Percentiles rank a stretch among this genome's conserved stretches.
Conservation (phyloP, 805 yeast species). For the Candida wancherniae region DNA sequence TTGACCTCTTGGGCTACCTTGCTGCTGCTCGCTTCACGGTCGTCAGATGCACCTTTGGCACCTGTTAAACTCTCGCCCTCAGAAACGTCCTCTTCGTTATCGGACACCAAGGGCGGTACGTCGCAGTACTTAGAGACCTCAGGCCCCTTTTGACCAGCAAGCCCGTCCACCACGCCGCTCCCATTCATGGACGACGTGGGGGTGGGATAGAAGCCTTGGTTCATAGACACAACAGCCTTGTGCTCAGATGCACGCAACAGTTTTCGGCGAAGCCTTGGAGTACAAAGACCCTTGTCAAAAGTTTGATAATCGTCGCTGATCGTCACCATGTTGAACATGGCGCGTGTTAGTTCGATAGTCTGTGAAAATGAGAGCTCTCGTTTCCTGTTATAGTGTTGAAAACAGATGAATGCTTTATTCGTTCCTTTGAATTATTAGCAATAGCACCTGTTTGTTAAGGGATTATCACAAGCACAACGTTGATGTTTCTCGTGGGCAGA, state of each 20-base stretch:
- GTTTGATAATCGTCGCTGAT: slow-evolving; percentile 9
- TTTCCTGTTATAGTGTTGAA: too few species aligned
- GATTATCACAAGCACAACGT: too few species aligned
- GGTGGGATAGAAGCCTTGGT: too few species aligned
- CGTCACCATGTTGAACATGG: too few species aligned
- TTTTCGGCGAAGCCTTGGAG: too few species aligned
- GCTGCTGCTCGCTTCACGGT: slow-evolving; percentile 1
- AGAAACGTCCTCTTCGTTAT: slow-evolving; percentile 25
- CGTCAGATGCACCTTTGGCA: slow-evolving; percentile 2
- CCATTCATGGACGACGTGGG: neutral
- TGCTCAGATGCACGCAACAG: too few species aligned
- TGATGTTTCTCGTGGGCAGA: too few species aligned
- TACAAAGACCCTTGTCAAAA: slow-evolving; percentile 3
- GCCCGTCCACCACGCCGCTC: neutral
- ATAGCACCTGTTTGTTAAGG: too few species aligned
- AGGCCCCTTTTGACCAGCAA: neutral
- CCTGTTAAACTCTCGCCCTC: slow-evolving; percentile 23
- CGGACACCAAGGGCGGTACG: slow-evolving; percentile 31
- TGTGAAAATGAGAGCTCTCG: too few species aligned
- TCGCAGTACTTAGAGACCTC: slow-evolving; percentile 20
- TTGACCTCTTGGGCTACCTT: slow-evolving; percentile 20
- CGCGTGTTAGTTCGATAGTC: too few species aligned
- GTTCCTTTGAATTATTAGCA: too few species aligned
- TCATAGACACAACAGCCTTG: neutral
- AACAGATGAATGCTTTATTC: too few species aligned